Conservation (phyloP, 805 yeast genomes). For the Candida hispaniensis region DNA sequence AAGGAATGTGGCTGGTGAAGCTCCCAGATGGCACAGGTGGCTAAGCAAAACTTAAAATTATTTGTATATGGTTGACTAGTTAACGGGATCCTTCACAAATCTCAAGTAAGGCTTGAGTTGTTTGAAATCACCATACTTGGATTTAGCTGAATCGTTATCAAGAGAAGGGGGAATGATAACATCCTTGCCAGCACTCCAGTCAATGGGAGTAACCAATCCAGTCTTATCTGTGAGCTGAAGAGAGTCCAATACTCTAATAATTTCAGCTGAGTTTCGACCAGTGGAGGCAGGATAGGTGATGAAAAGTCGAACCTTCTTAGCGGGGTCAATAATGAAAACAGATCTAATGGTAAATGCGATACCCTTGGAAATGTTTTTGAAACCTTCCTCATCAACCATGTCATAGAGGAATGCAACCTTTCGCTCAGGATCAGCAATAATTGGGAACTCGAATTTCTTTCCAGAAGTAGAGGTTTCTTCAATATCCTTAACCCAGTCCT, state of each 20-base stretch:
- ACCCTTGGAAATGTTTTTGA: slow-evolving; percentile 61
- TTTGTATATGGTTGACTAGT: slow-evolving; percentile 1
- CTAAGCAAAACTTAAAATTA: too few species aligned
- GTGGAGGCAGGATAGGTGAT: slow-evolving; percentile 87
- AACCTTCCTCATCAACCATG: slow-evolving; percentile 80
- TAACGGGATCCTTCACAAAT: slow-evolving; percentile 36
- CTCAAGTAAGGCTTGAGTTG: slow-evolving; percentile 88
- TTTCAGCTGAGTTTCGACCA: slow-evolving; percentile 91
- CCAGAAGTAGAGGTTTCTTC: slow-evolving; percentile 67
- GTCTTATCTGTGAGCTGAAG: slow-evolving; percentile 64
- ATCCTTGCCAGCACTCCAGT: slow-evolving; percentile 85
- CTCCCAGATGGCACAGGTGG: too few species aligned
- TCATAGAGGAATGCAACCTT: slow-evolving; percentile 76
- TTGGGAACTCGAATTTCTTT: slow-evolving; percentile 71
- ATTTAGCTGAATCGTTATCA: slow-evolving; percentile 64
- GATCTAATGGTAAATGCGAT: slow-evolving; percentile 82
- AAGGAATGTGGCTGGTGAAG: too few species aligned
- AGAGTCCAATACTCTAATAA: slow-evolving; percentile 80
- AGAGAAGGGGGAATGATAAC: slow-evolving; percentile 87
- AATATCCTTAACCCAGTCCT: slow-evolving; percentile 82
- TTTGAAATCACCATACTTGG: slow-evolving; percentile 76
- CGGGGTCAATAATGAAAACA: slow-evolving; percentile 83
- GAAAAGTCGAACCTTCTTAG: slow-evolving; percentile 76
- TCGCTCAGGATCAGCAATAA: slow-evolving; percentile 78
- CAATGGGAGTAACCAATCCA: slow-evolving; percentile 82